Percentiles rank a stretch among this genome's conserved stretches.
These are phyloP conservation scores for Cyphellophora attinorum DNA, from an alignment of 2,329 filamentous ascomycete species.

Conservation along the genomic window DNA sequence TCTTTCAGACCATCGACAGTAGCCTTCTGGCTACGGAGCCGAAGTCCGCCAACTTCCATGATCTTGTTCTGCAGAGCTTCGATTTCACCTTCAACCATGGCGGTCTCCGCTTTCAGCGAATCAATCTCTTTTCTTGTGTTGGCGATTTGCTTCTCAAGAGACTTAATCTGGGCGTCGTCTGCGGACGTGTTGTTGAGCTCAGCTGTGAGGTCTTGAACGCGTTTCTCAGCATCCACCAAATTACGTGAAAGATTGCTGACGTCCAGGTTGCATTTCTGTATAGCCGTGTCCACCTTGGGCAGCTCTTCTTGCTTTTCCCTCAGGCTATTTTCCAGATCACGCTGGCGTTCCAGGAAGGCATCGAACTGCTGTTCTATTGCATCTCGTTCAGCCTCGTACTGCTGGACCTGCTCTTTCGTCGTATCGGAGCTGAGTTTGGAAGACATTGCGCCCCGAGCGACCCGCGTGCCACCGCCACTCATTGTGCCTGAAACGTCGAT, in stretches of 20 bases:
- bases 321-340: constrained; percentile 65
- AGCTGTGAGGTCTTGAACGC: constrained; percentile 72
- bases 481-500: constrained; percentile 98
- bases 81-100: constrained; percentile 85
- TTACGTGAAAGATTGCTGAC: constrained; percentile 80
- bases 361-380: constrained; percentile 72
- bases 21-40: constrained; percentile 77
- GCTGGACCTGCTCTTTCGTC: constrained; percentile 76
- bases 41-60: constrained; percentile 94
- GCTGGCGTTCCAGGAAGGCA: constrained; percentile 74
- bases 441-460: constrained; percentile 91
- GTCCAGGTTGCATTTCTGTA: constrained; percentile 84
- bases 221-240: constrained; percentile 70
- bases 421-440: constrained; percentile 85
- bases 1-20: constrained; percentile 85
- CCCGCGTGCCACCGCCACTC: constrained; percentile 88
- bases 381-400: constrained; percentile 81
- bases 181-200: constrained; percentile 73
- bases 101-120: constrained; percentile 73
- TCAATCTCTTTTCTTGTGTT: constrained; percentile 69
- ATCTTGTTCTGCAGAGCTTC: constrained; percentile 90
- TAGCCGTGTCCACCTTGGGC: constrained; percentile 75
- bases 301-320: constrained; percentile 67
- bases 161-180: constrained; percentile 64
- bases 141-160: constrained; percentile 67